Evolutionary conservation across 164 flowering plant genomes (phyloP), one percentile per base, ranked within the genome.

Genomic region (Pachysandra terminalis): DNA sequence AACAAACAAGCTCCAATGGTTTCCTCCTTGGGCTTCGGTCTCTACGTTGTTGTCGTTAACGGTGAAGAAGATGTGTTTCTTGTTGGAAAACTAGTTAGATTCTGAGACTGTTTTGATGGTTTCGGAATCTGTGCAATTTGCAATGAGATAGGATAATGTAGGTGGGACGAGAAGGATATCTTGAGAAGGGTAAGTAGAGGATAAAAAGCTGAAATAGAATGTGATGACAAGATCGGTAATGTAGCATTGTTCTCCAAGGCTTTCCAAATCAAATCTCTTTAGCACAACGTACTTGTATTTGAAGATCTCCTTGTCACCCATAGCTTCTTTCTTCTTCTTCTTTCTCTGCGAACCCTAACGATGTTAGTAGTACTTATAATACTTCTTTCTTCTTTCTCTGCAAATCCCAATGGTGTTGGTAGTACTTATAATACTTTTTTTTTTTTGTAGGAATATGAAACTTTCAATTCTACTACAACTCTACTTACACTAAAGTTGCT

Each of bases 201-300:
- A 59, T 37, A 59, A 13, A 25, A 21, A 59, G 35, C 63, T 59
- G 17, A 59, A 26, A 26, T 59, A 59, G 63, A 59, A 59, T 1
- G 1, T 19, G 16, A 59, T 59, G 4, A 59, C 32, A 21, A 21
- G 32, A 37, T 59, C 63, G 24, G 22, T 25, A 6, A 59, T 17
- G 12, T 22, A 59, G 19, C 63, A 59, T 5, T 7, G 37, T 4
- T 32, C 32, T 23, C 63, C 19, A 10, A 59, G 63, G 16, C 19
- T 59, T 5, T 59, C 37, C 35, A 59, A 19, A 59, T 59, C 63
- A 9, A 37, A 59, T 8, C 35, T 32, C 9, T 16, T 26, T 12
- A 59, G 35, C 6, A 59, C 63, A 6, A 59, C 35, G 24, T 25
- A 5, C 13, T 59, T 25, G 35, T 59, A 59, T 26, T 9, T 59